Base-by-base conservation (phyloP, 1,284 basidiomycete species). In the Somion occarium region DNA sequence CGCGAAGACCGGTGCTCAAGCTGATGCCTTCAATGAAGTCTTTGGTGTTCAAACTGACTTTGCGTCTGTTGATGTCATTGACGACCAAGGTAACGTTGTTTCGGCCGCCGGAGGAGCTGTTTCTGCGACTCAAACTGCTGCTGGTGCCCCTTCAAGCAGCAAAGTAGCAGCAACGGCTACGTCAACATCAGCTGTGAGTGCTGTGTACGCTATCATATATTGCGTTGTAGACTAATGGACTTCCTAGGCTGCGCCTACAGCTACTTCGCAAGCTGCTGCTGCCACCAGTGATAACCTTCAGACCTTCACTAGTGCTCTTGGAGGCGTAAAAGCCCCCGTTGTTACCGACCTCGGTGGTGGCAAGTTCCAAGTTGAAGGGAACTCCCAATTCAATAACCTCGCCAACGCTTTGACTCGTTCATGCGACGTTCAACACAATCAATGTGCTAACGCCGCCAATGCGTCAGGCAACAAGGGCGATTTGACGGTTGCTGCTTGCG, bases 371-470 rank as follows among this genome's bases (percentile, higher is more conserved):
- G 78, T 79, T 50, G 51, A 60, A 43, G 73, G 69, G 57, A 75
- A 76, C 50, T 73, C 74, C 48, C 62, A 67, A 23, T 84, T 83
- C 73, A 59, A 80, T 49, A 76, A 76, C 63, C 51, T 71, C 26
- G 64, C 60, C 46, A 77, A 74, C 51, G 81, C 82, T 9, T 69
- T 83, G 49, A 70, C 69, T 7, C 76, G 82, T 44, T 79, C 78
- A 5, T 83, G 82, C 66, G 79, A 81, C 56, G 73, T 81, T 37
- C 80, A 82, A 66, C 71, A 82, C 63, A 82, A 82, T 67, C 48
- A 69, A 54, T 83, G 65, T 56, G 64, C 65, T 27, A 60, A 67
- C 59, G 61, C 63, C 12, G 64, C 66, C 55, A 73, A 73, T 58
- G 52, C 64, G 46, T 65, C 65, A 18, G 69, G 68, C 23, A 66